Evolutionary conservation across 2,329 filamentous ascomycete genomes (phyloP), one percentile per base, ranked within the genome.

Genomic region (Parafenestella ontariensis): DNA sequence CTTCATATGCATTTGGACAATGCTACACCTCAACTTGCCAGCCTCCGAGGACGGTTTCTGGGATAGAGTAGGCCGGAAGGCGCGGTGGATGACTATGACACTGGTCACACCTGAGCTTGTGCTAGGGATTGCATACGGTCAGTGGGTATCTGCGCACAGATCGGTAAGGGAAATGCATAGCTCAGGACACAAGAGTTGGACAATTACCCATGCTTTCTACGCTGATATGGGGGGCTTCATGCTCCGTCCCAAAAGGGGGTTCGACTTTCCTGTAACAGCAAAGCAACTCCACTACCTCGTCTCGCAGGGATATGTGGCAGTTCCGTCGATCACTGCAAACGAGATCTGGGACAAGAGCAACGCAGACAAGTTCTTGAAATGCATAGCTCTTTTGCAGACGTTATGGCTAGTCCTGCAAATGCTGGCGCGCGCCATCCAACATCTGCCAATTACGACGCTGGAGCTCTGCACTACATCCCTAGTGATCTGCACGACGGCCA

Each of bases 391-490:
- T 3, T 13, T 61, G 3, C 58, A 63, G 23, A 49, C 58, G 11
- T 24, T 29, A 3, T 63, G 52, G 54, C 28, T 59, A 5, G 15
- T 61, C 3, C 33, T 47, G 1, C 49, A 59, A 34, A 29, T 37
- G 17, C 54, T 57, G n/a, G 49, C 44, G 13, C 40, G 55, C 4
- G 36, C 24, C 5, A 47, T 52, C 3, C 47, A 43, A 9, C 10
- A 43, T 21, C 43, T 61, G 1, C 39, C 54, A 1, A 36, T 56
- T 15, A 54, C 52, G 13, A 37, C 51, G 7, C 39, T 63, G 20
- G 60, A 63, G 41, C 29, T 61, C 2, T 50, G 26, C 10, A 59
- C 58, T 3, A 24, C 56, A 3, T 54, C 58, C 3, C 53, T 54
- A 48, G 52, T 57, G 3, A 29, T 51, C 13, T 54, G 46, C 34